Base-by-base conservation (phyloP, 768 basidiomycete genomes). In the Russula vinacea region DNA sequence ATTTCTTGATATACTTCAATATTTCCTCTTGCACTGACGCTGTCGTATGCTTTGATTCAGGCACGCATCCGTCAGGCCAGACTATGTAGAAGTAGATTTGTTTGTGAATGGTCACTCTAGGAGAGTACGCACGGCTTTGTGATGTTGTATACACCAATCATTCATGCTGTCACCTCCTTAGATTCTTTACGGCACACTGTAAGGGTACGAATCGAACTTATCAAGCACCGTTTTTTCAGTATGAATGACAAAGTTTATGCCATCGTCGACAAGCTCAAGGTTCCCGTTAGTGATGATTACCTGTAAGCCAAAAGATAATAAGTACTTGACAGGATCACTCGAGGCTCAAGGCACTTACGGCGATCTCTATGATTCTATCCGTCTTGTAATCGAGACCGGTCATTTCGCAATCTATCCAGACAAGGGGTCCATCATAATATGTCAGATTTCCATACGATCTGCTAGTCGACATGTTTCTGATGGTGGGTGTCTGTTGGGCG, bases 391-490 rank as follows among this genome's bases (percentile, higher is more conserved):
- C 75, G 44, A 94, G 79, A 5, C 91, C 91, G 2, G 91, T 92
- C 83, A 93, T 94, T 76, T 94, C 91, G 69, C 90, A 91, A 73
- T 94, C 91, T 56, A 93, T 81, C 92, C 91, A 88, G 8, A 92
- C 86, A 60, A 92, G 74, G 11, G 90, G 88, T 0, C 87, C 86
- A 39, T 82, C 83, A 22, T 74, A 67, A 58, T 79, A 82, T 0
- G 64, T 60, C 59, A 65, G n/a, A 39, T n/a, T n/a, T 7, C 47
- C 64, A n/a, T 17, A 6, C 8, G 52, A 54, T 33, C 44, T 33
- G 44, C 26, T 58, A 33, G 58, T 44, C 11, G 59, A 56, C 64
- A 65, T 65, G 16, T 44, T 56, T 55, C 33, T 17, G 39, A 33
- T 17, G 1, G 35, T 47, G 33, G 32, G 54, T 17, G 45, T 17